A percentile compares a stretch with the other conserved stretches of the same genome.
Evolutionary conservation across 2,329 filamentous ascomycete genomes (phyloP).

Genomic region (Colletotrichum sp.): DNA sequence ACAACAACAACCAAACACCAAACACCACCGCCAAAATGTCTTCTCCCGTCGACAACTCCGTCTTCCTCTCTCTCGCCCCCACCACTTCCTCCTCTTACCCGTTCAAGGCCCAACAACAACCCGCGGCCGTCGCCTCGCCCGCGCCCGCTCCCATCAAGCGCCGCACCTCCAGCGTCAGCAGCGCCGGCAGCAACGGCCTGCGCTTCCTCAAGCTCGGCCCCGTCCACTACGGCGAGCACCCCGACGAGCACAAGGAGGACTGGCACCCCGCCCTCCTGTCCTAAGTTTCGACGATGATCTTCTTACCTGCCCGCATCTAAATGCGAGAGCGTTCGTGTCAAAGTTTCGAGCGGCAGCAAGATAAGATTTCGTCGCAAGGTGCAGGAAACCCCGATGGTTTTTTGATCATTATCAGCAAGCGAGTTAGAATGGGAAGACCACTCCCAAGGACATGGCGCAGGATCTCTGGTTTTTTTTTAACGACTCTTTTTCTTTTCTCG

Average conservation of each 20-base stretch:
- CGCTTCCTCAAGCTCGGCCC: constrained; percentile 69
- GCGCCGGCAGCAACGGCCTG: constrained; percentile 40
- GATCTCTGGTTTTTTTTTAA: neutral
- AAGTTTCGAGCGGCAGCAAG: neutral
- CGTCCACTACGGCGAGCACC: constrained; percentile 68
- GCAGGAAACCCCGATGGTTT: neutral
- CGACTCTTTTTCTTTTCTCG: neutral
- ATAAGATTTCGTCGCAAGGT: neutral
- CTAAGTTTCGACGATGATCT: neutral
- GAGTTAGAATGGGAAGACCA: neutral
- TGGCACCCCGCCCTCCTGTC: constrained; percentile 14
- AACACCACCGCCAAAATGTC: constrained; percentile 9
- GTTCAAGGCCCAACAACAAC: constrained; percentile 35
- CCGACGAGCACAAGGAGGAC: constrained; percentile 55
- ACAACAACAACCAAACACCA: neutral
- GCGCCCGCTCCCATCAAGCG: constrained; percentile 36
- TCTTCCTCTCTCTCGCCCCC: constrained; percentile 65
- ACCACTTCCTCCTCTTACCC: constrained; percentile 63
- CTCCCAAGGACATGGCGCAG: neutral
- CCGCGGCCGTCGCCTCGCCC: constrained; percentile 30
- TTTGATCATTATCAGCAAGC: neutral
- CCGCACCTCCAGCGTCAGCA: constrained; percentile 62
- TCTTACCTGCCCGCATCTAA: neutral
- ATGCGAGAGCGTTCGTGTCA: neutral
- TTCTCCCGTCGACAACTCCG: constrained; percentile 20